Conservation (phyloP, 1,284 basidiomycete species). For the Ustilago esculenta region DNA sequence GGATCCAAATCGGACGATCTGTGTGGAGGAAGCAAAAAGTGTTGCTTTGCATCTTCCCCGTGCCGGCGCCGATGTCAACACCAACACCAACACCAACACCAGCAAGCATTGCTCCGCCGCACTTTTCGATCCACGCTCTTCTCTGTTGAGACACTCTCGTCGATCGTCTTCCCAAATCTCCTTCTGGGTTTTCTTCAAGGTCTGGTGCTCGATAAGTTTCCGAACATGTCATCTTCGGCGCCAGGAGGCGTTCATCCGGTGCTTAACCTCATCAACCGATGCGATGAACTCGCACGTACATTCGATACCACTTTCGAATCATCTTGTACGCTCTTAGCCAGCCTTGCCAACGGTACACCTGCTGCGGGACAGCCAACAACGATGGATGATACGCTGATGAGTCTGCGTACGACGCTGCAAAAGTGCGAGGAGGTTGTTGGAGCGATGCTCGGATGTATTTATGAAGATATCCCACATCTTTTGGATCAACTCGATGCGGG, state of each 20-base stretch:
- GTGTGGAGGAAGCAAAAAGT: not conserved
- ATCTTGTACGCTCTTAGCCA: slow-evolving; percentile 7
- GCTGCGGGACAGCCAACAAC: not conserved
- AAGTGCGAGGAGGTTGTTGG: slow-evolving; percentile 21
- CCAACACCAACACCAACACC: not conserved
- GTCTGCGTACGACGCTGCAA: slow-evolving; percentile 12
- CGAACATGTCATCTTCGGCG: no score
- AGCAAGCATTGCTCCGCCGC: no score
- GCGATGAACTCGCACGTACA: slow-evolving; percentile 26
- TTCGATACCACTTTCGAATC: slow-evolving; percentile 23
- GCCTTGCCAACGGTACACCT: not conserved
- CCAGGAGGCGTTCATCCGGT: slow-evolving; percentile 38
- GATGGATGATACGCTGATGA: slow-evolving; percentile 18
- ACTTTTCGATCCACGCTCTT: no score
- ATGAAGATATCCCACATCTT: slow-evolving; percentile 34
- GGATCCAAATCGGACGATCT: no score
- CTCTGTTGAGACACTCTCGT: no score
- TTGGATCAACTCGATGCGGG: slow-evolving; percentile 50
- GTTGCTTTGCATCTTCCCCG: not conserved
- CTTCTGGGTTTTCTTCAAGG: no score
- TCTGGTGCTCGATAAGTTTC: no score
- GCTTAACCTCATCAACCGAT: slow-evolving; percentile 30
- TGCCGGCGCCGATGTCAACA: no score
- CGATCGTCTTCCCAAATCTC: no score
- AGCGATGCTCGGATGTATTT: slow-evolving; percentile 23